Evolutionary conservation across 345 rosid genomes (phyloP).

Genomic region (Nephelium lappaceum): DNA sequence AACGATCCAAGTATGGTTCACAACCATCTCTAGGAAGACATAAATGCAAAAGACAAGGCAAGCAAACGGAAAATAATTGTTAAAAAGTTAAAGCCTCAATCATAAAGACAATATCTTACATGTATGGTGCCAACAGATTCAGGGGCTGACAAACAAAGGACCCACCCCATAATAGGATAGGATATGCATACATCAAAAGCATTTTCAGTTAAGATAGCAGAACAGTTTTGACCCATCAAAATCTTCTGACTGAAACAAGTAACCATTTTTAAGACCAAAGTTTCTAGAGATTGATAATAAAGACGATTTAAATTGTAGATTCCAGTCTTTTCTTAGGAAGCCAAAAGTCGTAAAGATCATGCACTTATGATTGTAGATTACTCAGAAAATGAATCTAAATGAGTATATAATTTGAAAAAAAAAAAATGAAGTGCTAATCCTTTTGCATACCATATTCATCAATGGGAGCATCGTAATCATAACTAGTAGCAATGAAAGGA

Average conservation of each 20-base stretch:
- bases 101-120: neutral
- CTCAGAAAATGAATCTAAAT: neutral
- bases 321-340: neutral
- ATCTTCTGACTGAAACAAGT: neutral
- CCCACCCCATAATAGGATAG: constrained; percentile 18
- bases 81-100: neutral
- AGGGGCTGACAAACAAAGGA: neutral
- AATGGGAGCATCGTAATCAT: constrained; percentile 95
- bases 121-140: neutral
- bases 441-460: constrained; percentile 91
- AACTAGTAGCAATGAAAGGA: constrained; percentile 98
- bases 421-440: neutral
- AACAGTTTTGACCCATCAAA: constrained; percentile 18
- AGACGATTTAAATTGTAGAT: neutral
- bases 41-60: neutral
- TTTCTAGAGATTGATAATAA: constrained; percentile 2
- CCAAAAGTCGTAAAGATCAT: neutral
- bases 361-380: neutral
- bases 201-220: constrained; percentile 12
- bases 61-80: neutral
- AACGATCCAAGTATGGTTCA: neutral
- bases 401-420: neutral
- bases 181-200: constrained; percentile 7
- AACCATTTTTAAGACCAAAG: neutral
- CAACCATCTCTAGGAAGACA: neutral